These are phyloP conservation scores for Chaetomiaceae sp. DNA, from an alignment of 2,329 filamentous ascomycete genomes.

Conservation along the genomic window DNA sequence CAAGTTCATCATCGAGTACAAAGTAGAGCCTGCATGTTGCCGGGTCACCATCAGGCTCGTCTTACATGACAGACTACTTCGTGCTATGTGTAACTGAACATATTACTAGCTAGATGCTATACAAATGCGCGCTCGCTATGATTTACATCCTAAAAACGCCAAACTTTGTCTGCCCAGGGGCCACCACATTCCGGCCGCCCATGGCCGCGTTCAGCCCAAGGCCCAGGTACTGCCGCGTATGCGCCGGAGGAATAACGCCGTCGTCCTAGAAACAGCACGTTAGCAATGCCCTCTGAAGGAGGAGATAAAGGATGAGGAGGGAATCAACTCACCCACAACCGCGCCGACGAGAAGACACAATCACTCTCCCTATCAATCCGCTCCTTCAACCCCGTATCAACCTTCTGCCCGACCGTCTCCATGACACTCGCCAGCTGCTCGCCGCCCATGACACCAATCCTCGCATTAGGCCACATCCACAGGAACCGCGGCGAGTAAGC, in stretches of 20 bases:
- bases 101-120: background rate
- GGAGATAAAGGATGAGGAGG: constrained; percentile 6
- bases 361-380: constrained; percentile 89
- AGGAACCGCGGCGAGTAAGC: constrained; percentile 89
- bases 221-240: constrained; percentile 69
- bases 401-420: constrained; percentile 83
- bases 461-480: constrained; percentile 98
- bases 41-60: no score
- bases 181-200: constrained; percentile 60
- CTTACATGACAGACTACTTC: no score
- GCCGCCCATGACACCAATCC: constrained; percentile 91
- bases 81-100: no score
- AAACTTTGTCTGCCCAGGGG: constrained; percentile 63
- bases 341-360: constrained; percentile 79
- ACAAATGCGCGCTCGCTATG: background rate
- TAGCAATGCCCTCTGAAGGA: background rate
- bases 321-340: constrained; percentile 70
- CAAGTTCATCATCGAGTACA: no score
- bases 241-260: constrained; percentile 72
- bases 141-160: constrained; percentile 77
- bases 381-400: constrained; percentile 73
- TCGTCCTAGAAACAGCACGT: constrained; percentile 52
- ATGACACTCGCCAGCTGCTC: constrained; percentile 91
- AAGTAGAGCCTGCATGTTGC: background rate
- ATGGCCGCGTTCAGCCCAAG: constrained; percentile 68